phyloP scores from a whole-genome alignment of 176 grass and related monocot genomes.

The Cymbopogon citratus region DNA sequence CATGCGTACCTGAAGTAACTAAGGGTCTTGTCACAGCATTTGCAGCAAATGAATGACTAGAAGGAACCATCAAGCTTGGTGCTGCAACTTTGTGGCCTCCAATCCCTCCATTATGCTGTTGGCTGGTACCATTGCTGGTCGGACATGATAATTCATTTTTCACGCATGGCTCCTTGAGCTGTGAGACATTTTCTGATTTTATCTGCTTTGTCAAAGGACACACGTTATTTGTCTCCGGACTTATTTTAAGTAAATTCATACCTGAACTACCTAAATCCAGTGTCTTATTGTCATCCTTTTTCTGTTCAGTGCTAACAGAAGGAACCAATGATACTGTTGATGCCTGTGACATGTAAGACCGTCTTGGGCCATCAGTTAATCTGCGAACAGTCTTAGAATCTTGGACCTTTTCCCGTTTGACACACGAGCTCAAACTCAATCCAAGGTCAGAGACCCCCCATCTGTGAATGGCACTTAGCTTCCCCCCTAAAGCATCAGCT shows the following conservation, averaged over 20 bases:
- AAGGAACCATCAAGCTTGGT: conserved; percentile 25
- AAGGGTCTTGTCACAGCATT: conserved; percentile 10
- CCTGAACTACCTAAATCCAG: background rate
- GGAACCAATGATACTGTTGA: conserved; percentile 42
- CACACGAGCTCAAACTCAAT: conserved; percentile 64
- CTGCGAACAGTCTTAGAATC: conserved; percentile 47
- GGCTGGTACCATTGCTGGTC: conserved; percentile 2
- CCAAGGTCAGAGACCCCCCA: conserved; percentile 83
- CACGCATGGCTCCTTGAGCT: conserved; percentile 1
- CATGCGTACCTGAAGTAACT: conserved; percentile 22
- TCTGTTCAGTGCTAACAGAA: conserved; percentile 14
- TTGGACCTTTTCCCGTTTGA: conserved; percentile 57
- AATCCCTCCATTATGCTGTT: conserved; percentile 16
- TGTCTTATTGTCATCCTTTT: conserved; percentile 36
- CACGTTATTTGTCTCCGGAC: background rate
- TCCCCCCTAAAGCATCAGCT: conserved; percentile 84
- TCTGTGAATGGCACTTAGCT: conserved; percentile 86
- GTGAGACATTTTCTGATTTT: conserved; percentile 26
- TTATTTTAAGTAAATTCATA: background rate
- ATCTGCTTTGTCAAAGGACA: conserved; percentile 28
- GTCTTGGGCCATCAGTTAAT: conserved; percentile 37
- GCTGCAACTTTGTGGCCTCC: conserved; percentile 23
- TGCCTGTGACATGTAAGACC: conserved; percentile 41
- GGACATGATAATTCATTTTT: conserved; percentile 10
- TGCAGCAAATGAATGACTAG: conserved; percentile 23